These are phyloP conservation scores for Cotoneaster glaucophyllus DNA, from an alignment of 306 rosid genomes.

Conservation along the genomic window DNA sequence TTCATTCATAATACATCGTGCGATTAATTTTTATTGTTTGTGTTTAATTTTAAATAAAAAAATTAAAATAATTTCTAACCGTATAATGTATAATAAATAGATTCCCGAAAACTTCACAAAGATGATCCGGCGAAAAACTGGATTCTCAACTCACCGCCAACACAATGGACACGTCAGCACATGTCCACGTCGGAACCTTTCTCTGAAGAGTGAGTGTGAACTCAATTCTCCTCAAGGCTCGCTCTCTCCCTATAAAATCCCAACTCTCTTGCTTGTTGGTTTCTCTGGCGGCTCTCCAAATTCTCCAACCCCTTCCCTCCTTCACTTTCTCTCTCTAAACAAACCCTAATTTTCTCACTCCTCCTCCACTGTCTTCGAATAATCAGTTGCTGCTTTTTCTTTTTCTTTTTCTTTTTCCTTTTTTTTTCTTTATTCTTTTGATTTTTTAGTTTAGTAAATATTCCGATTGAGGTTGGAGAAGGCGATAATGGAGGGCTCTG, in stretches of 20 bases:
- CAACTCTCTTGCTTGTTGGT: not conserved
- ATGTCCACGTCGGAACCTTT: too few relatives aligned
- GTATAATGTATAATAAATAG: fast-evolving
- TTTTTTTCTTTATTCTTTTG: not conserved
- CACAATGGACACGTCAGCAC: not conserved
- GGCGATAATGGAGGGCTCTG: constrained; percentile 49
- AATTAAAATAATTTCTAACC: too few relatives aligned
- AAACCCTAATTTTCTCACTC: constrained; percentile 63
- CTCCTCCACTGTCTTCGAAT: not conserved
- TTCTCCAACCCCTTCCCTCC: constrained; percentile 8
- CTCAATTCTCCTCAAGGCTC: not conserved
- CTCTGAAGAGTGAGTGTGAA: not conserved
- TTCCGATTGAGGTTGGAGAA: constrained; percentile 21
- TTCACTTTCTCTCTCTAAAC: not conserved
- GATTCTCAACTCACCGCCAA: not conserved
- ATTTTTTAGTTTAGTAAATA: not conserved
- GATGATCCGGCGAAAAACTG: fast-evolving
- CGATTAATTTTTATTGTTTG: fast-evolving
- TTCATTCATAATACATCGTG: fast-evolving
- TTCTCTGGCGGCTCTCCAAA: constrained; percentile 60
- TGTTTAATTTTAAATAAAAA: too few relatives aligned
- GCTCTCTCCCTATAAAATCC: not conserved
- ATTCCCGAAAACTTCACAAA: fast-evolving
- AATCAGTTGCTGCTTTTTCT: not conserved
- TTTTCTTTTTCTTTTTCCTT: not conserved